Percentiles rank a stretch among this genome's conserved stretches.
These are phyloP conservation scores for Fraxinus albicans DNA, from an alignment of 305 asterid species.

Conservation along the genomic window DNA sequence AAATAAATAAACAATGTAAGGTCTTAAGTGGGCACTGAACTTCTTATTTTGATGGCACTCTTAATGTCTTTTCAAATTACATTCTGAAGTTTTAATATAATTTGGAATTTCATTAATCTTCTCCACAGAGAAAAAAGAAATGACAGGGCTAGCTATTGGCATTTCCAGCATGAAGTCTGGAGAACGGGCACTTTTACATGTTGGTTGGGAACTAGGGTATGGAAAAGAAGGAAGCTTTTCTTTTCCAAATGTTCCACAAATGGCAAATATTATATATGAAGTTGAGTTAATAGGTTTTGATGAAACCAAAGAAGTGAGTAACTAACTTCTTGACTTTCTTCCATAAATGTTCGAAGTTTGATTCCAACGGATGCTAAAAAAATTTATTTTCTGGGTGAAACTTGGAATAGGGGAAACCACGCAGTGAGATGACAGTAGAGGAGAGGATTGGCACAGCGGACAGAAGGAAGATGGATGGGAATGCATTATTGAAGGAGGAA, in stretches of 20 bases:
- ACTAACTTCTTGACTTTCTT: constrained; percentile 5
- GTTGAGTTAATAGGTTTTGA: constrained; percentile 96
- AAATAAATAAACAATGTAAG: background rate
- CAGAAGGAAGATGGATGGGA: constrained; percentile 97
- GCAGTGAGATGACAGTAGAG: constrained; percentile 97
- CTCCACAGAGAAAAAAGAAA: constrained; percentile 79
- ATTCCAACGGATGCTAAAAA: background rate
- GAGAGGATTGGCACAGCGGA: constrained; percentile 96
- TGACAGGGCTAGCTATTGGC: constrained; percentile 89
- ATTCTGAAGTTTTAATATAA: constrained; percentile 13
- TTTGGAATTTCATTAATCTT: constrained; percentile 13
- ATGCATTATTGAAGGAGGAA: constrained; percentile 80
- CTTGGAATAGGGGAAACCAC: constrained; percentile 75
- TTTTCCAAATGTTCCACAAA: constrained; percentile 93
- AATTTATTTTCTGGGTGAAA: constrained; percentile 14
- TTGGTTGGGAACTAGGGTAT: constrained; percentile 92
- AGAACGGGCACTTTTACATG: constrained; percentile 78
- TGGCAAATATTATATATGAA: constrained; percentile 82
- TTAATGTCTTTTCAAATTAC: background rate
- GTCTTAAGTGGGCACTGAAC: background rate
- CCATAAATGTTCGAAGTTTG: background rate
- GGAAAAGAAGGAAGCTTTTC: constrained; percentile 97
- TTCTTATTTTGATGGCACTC: background rate
- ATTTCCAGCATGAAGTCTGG: constrained; percentile 83
- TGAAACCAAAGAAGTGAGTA: constrained; percentile 85